Percentiles rank a stretch among this genome's conserved stretches.
phyloP scores from a whole-genome alignment of 2,329 filamentous ascomycete genomes.

The Cladosporium cucumerinum region DNA sequence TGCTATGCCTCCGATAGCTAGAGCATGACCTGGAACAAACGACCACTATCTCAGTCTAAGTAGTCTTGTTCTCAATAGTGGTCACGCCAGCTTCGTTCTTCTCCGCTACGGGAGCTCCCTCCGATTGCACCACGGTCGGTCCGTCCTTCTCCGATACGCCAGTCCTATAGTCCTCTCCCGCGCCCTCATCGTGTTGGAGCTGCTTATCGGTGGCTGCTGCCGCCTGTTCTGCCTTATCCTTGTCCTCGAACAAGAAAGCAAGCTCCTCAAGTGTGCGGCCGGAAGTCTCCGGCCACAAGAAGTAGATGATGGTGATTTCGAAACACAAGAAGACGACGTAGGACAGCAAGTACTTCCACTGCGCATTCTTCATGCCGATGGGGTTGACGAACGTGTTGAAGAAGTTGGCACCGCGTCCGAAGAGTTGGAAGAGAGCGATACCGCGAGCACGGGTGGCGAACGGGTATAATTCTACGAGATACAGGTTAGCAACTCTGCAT shows the following conservation, averaged over 20 bases:
- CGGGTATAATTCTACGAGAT: conserved; percentile 59
- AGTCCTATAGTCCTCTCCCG: background rate
- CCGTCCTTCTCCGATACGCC: background rate
- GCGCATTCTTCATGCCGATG: conserved; percentile 42
- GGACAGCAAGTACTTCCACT: conserved; percentile 44
- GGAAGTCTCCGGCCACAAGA: conserved; percentile 46
- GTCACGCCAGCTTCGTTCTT: background rate
- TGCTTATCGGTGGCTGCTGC: conserved; percentile 13
- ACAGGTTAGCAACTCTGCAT: conserved; percentile 49
- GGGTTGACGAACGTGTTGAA: conserved; percentile 50
- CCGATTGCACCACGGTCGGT: background rate
- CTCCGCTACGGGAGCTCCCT: background rate
- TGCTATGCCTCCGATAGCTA: background rate
- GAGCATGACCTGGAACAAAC: background rate
- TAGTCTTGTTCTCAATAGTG: conserved; percentile 6
- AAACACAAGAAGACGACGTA: conserved; percentile 44
- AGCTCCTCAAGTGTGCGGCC: conserved; percentile 45
- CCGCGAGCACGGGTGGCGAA: conserved; percentile 57
- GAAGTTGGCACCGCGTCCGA: conserved; percentile 50
- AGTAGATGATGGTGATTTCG: conserved; percentile 43
- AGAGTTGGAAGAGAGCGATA: conserved; percentile 57
- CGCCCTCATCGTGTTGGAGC: background rate
- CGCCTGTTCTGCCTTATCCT: conserved; percentile 29
- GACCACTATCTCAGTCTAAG: background rate
- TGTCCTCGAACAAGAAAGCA: conserved; percentile 35